A percentile compares a stretch with the other conserved stretches of the same genome.
Conservation (phyloP, 1,284 basidiomycete genomes). For the Meripilus lineatus region DNA sequence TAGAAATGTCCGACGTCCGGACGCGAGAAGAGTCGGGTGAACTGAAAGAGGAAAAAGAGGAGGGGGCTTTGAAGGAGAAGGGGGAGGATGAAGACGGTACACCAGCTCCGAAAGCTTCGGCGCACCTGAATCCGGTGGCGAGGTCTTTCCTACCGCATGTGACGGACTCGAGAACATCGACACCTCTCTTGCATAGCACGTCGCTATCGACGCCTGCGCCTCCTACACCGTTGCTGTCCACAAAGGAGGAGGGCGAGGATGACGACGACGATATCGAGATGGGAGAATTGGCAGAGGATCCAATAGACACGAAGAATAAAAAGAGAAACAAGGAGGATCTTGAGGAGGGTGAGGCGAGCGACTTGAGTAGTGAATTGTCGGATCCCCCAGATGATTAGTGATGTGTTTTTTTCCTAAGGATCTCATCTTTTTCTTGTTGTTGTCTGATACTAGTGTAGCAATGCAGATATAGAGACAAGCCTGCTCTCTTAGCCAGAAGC, state of each 20-base stretch:
- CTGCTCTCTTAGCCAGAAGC: no score
- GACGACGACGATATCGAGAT: conserved; percentile 67
- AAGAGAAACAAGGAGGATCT: conserved; percentile 55
- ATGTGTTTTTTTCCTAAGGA: no score
- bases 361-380: conserved; percentile 68
- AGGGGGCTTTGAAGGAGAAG: conserved; percentile 23
- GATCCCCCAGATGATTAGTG: conserved; percentile 61
- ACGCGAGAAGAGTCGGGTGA: conserved; percentile 31
- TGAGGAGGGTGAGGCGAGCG: conserved; percentile 81
- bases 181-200: conserved; percentile 16
- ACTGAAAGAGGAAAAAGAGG: conserved; percentile 33
- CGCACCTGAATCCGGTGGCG: conserved; percentile 29
- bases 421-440: no score
- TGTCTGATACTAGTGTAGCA: no score
- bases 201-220: conserved; percentile 20
- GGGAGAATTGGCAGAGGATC: conserved; percentile 77
- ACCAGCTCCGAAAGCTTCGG: not conserved
- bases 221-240: conserved; percentile 18
- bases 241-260: conserved; percentile 30
- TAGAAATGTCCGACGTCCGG: conserved; percentile 30
- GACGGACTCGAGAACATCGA: conserved; percentile 21
- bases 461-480: no score
- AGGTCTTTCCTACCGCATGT: conserved; percentile 33
- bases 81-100: no score
- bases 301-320: conserved; percentile 36